phyloP scores from a whole-genome alignment of 768 basidiomycete species.

The Naganishia kalamii region DNA sequence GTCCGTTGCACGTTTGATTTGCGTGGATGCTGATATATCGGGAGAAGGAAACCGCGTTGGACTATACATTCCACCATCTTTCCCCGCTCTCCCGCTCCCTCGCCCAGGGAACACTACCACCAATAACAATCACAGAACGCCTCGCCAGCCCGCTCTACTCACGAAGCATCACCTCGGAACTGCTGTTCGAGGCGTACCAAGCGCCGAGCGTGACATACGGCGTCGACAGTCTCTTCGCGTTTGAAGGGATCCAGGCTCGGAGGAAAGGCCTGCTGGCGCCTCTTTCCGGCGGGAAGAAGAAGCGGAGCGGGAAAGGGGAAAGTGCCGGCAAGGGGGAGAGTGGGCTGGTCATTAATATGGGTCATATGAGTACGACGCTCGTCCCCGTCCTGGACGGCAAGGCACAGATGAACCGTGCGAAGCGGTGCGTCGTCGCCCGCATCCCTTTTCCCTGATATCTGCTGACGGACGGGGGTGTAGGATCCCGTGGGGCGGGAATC shows the following conservation, averaged over 20 bases:
- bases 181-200: slow-evolving; percentile 88
- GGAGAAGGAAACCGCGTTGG: slow-evolving; percentile 81
- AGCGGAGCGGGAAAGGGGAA: slow-evolving; percentile 10
- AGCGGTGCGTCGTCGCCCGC: slow-evolving; percentile 56
- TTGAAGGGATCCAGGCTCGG: slow-evolving; percentile 3
- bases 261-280: background rate
- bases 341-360: slow-evolving; percentile 83
- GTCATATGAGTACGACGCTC: slow-evolving; percentile 81
- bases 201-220: slow-evolving; percentile 82
- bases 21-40: no score
- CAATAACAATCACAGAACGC: slow-evolving; percentile 88
- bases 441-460: background rate
- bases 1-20: no score
- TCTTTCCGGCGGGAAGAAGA: background rate
- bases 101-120: slow-evolving; percentile 50
- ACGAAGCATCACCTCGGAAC: slow-evolving; percentile 83
- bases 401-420: slow-evolving; percentile 75
- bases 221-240: slow-evolving; percentile 80
- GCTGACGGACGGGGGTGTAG: slow-evolving; percentile 47
- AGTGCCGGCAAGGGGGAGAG: slow-evolving; percentile 49
- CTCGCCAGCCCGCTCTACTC: slow-evolving; percentile 83
- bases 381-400: slow-evolving; percentile 78
- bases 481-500: slow-evolving; percentile 88
- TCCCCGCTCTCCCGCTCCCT: slow-evolving; percentile 7
- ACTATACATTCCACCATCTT: slow-evolving; percentile 81